A percentile compares a stretch with the other conserved stretches of the same genome.
Conservation (phyloP, 345 rosid genomes). For the Erucastrum elatum region DNA sequence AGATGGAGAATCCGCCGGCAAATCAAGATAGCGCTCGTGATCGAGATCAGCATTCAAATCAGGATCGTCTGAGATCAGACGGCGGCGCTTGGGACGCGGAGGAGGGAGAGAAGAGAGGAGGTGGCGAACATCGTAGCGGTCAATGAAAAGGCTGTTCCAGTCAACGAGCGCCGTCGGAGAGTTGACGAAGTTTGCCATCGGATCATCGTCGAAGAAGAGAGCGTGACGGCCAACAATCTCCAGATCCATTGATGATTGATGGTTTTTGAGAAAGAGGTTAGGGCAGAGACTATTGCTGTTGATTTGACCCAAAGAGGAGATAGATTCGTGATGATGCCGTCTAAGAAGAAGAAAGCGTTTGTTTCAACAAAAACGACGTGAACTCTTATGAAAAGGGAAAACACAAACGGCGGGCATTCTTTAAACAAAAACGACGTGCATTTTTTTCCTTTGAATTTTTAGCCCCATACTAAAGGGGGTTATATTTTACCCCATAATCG, state of each 20-base stretch:
- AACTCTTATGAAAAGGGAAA: background rate
- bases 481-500: too few species aligned
- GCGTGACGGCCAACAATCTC: slow-evolving; percentile 90
- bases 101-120: slow-evolving; percentile 87
- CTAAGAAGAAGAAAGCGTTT: slow-evolving; percentile 5
- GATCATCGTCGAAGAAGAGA: slow-evolving; percentile 89
- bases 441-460: too few species aligned
- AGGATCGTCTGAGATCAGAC: slow-evolving; percentile 36
- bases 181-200: slow-evolving; percentile 78
- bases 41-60: slow-evolving; percentile 66
- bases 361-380: slow-evolving; percentile 14
- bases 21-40: slow-evolving; percentile 76
- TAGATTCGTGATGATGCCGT: background rate
- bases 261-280: slow-evolving; percentile 14
- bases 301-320: background rate
- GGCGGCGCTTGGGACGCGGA: slow-evolving; percentile 60
- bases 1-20: slow-evolving; percentile 45
- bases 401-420: background rate
- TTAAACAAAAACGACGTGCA: too few species aligned
- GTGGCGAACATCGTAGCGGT: slow-evolving; percentile 97
- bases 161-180: slow-evolving; percentile 81
- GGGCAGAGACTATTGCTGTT: background rate
- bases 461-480: too few species aligned
- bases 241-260: slow-evolving; percentile 60
- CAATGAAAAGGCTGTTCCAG: slow-evolving; percentile 88